phyloP scores from a whole-genome alignment of 176 grass and related monocot species.

The Raddia distichophylla region DNA sequence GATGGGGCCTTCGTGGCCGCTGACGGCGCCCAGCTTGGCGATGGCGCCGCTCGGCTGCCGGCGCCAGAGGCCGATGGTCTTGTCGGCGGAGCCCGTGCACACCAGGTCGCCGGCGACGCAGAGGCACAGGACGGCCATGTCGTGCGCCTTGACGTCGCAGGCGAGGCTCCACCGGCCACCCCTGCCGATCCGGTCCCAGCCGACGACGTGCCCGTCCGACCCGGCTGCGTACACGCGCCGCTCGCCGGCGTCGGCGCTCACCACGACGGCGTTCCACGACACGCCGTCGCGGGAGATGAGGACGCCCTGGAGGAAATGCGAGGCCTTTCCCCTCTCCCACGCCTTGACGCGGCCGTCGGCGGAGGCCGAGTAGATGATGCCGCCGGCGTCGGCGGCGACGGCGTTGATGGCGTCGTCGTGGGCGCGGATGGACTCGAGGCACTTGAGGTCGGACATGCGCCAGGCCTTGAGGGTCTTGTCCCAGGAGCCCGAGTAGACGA shows the following conservation, averaged over 20 bases:
- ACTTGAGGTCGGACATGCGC: constrained; percentile 76
- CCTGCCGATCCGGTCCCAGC: constrained; percentile 48
- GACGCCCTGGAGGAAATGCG: constrained; percentile 57
- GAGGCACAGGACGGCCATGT: constrained; percentile 75
- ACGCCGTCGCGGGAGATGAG: constrained; percentile 59
- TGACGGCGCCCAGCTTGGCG: constrained; percentile 46
- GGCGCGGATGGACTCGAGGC: constrained; percentile 89
- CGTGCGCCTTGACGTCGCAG: constrained; percentile 73
- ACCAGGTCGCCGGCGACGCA: constrained; percentile 65
- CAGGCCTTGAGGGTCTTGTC: constrained; percentile 93
- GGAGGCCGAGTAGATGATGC: constrained; percentile 67
- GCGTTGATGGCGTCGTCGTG: constrained; percentile 92
- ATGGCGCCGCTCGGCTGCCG: constrained; percentile 48
- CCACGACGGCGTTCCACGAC: constrained; percentile 70
- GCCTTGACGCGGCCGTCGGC: constrained; percentile 90
- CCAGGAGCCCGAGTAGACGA: constrained; percentile 79
- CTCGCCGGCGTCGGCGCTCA: constrained; percentile 8
- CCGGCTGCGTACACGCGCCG: constrained; percentile 64
- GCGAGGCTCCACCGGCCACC: constrained; percentile 53
- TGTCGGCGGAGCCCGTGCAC: constrained; percentile 81
- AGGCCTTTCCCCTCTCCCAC: constrained; percentile 55
- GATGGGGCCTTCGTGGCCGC: constrained; percentile 79
- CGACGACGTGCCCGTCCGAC: constrained; percentile 67
- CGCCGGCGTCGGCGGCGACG: constrained; percentile 41
- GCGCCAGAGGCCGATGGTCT: constrained; percentile 78